phyloP scores from a whole-genome alignment of 495 filamentous ascomycete species.

The Daldinia decipiens region DNA sequence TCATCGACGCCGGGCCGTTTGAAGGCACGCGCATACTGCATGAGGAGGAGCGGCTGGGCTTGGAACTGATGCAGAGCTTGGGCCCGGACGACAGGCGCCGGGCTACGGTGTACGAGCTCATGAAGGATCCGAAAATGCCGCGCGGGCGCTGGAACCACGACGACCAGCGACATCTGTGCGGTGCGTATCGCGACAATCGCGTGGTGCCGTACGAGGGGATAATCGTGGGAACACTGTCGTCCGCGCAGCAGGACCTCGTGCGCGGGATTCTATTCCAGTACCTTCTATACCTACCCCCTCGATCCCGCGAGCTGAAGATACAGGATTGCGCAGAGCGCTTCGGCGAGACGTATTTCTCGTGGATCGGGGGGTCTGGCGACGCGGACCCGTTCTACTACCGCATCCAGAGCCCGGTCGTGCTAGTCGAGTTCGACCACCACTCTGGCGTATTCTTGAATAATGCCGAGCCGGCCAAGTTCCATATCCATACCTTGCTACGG shows the following conservation, averaged over 20 bases:
- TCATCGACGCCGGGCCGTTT: constrained; percentile 71
- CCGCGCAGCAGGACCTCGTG: constrained; percentile 62
- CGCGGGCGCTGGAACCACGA: constrained; percentile 77
- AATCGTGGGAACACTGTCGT: constrained; percentile 56
- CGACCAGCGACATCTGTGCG: constrained; percentile 77
- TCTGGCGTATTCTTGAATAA: constrained; percentile 82
- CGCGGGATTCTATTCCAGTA: constrained; percentile 67
- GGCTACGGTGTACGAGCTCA: constrained; percentile 65
- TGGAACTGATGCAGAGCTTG: constrained; percentile 75
- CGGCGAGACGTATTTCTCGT: constrained; percentile 76
- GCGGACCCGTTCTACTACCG: constrained; percentile 79
- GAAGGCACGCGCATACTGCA: constrained; percentile 70
- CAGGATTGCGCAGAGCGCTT: constrained; percentile 62
- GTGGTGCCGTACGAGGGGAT: constrained; percentile 79
- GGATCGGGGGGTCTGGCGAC: constrained; percentile 75
- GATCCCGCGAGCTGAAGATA: constrained; percentile 62
- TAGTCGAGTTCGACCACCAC: constrained; percentile 83
- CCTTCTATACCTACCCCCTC: constrained; percentile 69
- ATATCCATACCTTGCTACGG: constrained; percentile 76
- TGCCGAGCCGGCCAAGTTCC: constrained; percentile 76
- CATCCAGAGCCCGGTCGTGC: constrained; percentile 75
- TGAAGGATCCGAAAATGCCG: constrained; percentile 71
- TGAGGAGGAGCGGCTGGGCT: constrained; percentile 69
- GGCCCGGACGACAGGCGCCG: constrained; percentile 54
- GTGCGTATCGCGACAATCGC: constrained; percentile 79